Percentiles rank a stretch among this genome's conserved stretches.
Conservation (phyloP, 768 basidiomycete species). For the Rhizopogon sp. region DNA sequence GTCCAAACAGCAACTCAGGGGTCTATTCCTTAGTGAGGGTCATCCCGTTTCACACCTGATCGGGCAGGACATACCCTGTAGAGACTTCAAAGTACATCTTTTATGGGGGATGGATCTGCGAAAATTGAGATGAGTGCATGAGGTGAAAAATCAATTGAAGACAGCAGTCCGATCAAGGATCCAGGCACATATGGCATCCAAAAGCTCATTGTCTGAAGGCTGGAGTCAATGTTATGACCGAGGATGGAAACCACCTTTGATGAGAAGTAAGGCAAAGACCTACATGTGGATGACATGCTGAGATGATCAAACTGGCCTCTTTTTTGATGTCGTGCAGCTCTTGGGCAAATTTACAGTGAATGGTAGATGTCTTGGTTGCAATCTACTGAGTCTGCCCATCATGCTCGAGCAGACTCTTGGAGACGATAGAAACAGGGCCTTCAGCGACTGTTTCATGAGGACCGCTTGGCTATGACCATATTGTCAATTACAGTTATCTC, state of each 20-base stretch:
- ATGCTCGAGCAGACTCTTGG: slow-evolving; percentile 10
- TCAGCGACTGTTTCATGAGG: slow-evolving; percentile 17
- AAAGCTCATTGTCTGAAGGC: slow-evolving; percentile 41
- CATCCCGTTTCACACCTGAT: background rate
- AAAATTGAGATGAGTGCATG: slow-evolving; percentile 16
- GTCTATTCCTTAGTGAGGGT: slow-evolving; percentile 35
- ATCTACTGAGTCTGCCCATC: slow-evolving; percentile 9
- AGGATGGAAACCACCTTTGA: slow-evolving; percentile 52
- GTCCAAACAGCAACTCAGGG: slow-evolving; percentile 86
- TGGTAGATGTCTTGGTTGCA: slow-evolving; percentile 50
- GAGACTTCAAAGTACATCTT: slow-evolving; percentile 81
- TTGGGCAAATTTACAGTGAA: slow-evolving; percentile 37
- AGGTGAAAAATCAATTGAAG: slow-evolving; percentile 29
- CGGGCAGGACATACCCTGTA: slow-evolving; percentile 57
- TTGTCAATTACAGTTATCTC: background rate
- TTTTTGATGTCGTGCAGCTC: slow-evolving; percentile 71
- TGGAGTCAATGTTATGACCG: slow-evolving; percentile 34
- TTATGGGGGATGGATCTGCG: slow-evolving; percentile 14
- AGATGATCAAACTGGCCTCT: slow-evolving; percentile 48
- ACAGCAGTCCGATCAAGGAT: slow-evolving; percentile 40
- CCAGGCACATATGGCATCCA: slow-evolving; percentile 68
- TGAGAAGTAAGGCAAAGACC: background rate
- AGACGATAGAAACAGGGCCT: slow-evolving; percentile 20
- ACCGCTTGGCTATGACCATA: background rate
- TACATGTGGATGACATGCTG: slow-evolving; percentile 50